These are phyloP conservation scores for Ogataea wickerhamii DNA, from an alignment of 805 yeast genomes.

Conservation along the genomic window DNA sequence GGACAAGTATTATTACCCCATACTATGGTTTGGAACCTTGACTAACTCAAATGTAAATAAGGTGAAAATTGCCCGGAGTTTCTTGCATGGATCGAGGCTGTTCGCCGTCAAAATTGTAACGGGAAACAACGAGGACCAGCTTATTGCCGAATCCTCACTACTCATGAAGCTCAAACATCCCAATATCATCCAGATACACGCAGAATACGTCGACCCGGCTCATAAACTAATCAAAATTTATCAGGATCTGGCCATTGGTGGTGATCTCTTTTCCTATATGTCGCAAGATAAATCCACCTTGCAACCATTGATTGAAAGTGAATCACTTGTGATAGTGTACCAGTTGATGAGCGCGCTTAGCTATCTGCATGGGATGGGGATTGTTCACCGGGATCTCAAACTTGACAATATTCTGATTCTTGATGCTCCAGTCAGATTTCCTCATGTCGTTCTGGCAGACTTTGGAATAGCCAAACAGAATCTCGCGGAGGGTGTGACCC, in stretches of 20 bases:
- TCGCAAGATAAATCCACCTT: conserved; percentile 52
- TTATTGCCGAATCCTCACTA: conserved; percentile 41
- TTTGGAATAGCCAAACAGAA: conserved; percentile 50
- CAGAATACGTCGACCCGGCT: conserved; percentile 60
- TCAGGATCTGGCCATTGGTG: conserved; percentile 93
- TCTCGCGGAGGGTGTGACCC: conserved; percentile 7
- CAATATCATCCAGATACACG: conserved; percentile 81
- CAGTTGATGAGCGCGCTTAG: conserved; percentile 55
- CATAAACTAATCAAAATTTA: conserved; percentile 79
- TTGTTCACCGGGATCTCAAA: conserved; percentile 67
- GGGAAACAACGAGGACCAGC: conserved; percentile 24
- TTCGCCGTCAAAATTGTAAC: conserved; percentile 48
- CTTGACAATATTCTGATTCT: conserved; percentile 63
- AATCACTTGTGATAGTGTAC: conserved; percentile 47
- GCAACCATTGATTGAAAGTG: conserved; percentile 48
- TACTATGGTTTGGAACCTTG: not conserved
- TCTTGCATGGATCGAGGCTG: conserved; percentile 21
- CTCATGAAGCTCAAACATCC: conserved; percentile 78
- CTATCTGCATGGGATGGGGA: conserved; percentile 49
- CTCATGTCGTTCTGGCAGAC: conserved; percentile 60
- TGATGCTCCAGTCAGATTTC: conserved; percentile 47
- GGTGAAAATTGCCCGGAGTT: conserved; percentile 33
- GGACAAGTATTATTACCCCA: conserved; percentile 42
- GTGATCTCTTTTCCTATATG: conserved; percentile 89
- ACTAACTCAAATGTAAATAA: conserved; percentile 10